Base-by-base conservation (phyloP, 306 rosid genomes). In the Glycine latifolia region DNA sequence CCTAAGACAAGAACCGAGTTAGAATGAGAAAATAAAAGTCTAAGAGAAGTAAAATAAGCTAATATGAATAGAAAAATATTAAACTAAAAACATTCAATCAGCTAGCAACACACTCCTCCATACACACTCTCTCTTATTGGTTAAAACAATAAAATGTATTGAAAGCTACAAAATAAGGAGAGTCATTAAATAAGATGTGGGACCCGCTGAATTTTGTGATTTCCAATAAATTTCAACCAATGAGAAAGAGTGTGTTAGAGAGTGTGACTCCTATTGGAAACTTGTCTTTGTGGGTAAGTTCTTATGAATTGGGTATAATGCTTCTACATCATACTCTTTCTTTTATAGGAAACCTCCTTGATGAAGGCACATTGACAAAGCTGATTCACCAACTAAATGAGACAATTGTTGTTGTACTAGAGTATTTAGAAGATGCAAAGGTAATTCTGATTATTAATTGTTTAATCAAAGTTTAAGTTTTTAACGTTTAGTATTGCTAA, bases 401-500 rank as follows among this genome's bases (percentile, higher is more conserved):
- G 91, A 95, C 99, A 39, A 73, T 86, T 84, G 86, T 63, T 67
- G 87, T 90, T 41, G 92, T 93, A 85, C 86, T 95, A 66, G 97
- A 95, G 79, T 95, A 90, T 85, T 87, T 95, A 76, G 93, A 85
- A 89, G 99, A 95, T 82, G 98, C 97, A 33, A 93, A 89, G 91
- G 99, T 95, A 82, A 86, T 55, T 35, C 71, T n/a, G 76, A 67
- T 79, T 53, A 16, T 41, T 77, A 53, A 48, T 81, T 46, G 7
- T 72, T 37, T 86, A 72, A 71, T 81, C 50, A 76, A 41, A 44
- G 67, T 83, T 35, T 62, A 80, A 76, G 41, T 37, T 37, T 37
- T 37, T 37, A 37, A 37, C 39, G 4, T 66, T 50, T 53, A 66
- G 72, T 85, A 47, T 44, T 47, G 39, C 15, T 5, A 11, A 26